Conservation (phyloP, 2,329 filamentous ascomycete species). For the Fusarium sp. region DNA sequence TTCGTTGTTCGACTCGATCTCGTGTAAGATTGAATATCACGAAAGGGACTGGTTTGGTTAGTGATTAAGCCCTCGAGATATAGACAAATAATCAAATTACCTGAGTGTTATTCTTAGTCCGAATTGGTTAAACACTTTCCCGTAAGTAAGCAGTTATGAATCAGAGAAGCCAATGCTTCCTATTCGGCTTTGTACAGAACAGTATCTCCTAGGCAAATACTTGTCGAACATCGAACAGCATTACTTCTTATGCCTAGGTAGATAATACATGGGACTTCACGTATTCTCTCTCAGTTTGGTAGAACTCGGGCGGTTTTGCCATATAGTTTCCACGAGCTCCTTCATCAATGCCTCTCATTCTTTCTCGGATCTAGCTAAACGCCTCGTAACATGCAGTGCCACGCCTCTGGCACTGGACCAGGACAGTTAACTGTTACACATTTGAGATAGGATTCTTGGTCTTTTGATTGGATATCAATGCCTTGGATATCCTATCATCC, state of each 20-base stretch:
- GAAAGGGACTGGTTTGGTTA: background rate
- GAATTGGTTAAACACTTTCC: background rate
- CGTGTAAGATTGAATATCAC: background rate
- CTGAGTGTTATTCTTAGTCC: background rate
- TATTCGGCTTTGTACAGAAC: background rate
- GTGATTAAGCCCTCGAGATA: background rate
- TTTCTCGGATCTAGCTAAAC: background rate
- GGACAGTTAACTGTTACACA: background rate
- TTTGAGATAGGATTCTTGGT: background rate
- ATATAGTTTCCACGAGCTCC: background rate
- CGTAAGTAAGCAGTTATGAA: background rate
- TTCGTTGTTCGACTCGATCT: background rate
- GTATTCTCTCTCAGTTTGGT: background rate
- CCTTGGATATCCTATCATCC: background rate
- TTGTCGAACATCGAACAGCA: background rate
- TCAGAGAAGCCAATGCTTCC: background rate
- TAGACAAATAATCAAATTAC: background rate
- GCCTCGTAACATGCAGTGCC: background rate
- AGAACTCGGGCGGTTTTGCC: background rate
- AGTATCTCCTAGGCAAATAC: background rate
- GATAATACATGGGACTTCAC: background rate
- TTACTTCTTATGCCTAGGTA: background rate
- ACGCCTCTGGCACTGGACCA: no score
- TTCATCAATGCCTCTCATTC: background rate
- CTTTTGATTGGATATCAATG: no score